phyloP scores from a whole-genome alignment of 768 basidiomycete species.

The Tremella fuciformis region DNA sequence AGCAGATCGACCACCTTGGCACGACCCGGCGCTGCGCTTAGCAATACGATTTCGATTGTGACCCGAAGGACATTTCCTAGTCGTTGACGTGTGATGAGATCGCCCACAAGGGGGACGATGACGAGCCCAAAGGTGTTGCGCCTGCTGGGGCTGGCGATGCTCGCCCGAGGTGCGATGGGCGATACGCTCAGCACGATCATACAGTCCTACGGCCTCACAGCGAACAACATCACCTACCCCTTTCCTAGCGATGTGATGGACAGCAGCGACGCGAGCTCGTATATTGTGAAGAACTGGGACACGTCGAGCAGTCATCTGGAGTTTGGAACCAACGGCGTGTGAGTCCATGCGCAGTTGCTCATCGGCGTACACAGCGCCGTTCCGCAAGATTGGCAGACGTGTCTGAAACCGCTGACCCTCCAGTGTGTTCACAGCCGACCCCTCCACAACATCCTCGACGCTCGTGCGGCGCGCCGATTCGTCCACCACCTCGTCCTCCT shows the following conservation, averaged over 20 bases:
- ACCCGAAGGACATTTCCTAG: too few species aligned
- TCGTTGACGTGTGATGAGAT: too few species aligned
- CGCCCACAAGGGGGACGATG: too few species aligned
- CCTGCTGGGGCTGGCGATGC: background rate
- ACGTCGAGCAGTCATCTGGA: constrained; percentile 24
- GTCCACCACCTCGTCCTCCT: background rate
- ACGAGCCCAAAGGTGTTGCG: too few species aligned
- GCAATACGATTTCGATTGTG: too few species aligned
- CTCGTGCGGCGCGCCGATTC: constrained; percentile 29
- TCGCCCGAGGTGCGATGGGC: background rate
- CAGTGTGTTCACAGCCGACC: constrained; percentile 45
- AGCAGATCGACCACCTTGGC: too few species aligned
- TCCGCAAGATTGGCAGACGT: background rate
- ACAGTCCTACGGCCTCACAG: constrained; percentile 25
- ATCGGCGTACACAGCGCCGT: background rate
- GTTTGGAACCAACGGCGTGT: constrained; percentile 34
- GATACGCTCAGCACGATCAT: constrained; percentile 9
- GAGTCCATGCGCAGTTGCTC: constrained; percentile 9
- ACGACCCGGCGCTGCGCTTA: too few species aligned
- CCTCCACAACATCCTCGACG: constrained; percentile 33
- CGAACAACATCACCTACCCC: constrained; percentile 24
- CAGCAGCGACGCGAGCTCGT: constrained; percentile 26
- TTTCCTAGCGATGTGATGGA: constrained; percentile 28
- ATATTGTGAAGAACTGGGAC: constrained; percentile 29
- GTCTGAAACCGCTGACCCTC: background rate